Base-by-base conservation (phyloP, 805 yeast genomes). In the Sugiyamaella smithiae region DNA sequence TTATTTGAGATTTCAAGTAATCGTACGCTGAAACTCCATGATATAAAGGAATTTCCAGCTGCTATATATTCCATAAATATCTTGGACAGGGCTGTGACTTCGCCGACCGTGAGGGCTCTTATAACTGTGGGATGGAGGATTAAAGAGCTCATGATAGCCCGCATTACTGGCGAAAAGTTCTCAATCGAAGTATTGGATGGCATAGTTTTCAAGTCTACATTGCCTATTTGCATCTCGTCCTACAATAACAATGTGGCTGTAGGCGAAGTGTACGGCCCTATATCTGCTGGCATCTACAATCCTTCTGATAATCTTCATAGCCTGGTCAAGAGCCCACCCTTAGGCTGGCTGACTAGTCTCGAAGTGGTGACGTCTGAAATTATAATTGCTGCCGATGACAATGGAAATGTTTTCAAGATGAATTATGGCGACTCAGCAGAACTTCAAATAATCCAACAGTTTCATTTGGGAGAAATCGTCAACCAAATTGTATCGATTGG, bases 191-290 rank as follows among this genome's bases (percentile, higher is more conserved):
- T 35, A 5, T 9, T 11, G 16, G 22, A 14, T 35, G 22, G 22
- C 16, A 16, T 12, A 16, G 8, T 35, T 12, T 19, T 19, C 22
- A 19, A 16, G 16, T n/a, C 36, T 6, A 26, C 45, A 5, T 12
- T n/a, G 25, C 45, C 45, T 5, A 4, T 41, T n/a, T 24, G 14
- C n/a, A n/a, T 41, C 2, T 41, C 45, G 23, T 24, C 45, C 5
- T 41, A 26, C 12, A 16, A 41, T 12, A 19, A 41, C 16, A 12
- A 14, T 16, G 45, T 41, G 36, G 36, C 22, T 3, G 45, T 41
- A 24, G 45, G 45, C 14, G 28, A 41, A 14, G 23, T 41, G 19
- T n/a, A 9, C 4, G 38, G 38, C 6, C 20, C 4, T 19, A 14
- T 35, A 9, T 19, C 16, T 35, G 22, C 16, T 3, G 38, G 38